Evolutionary conservation across 108 stramenopile genomes (phyloP), one percentile per base, ranked within the genome.

Genomic region (Seminavis robusta): DNA sequence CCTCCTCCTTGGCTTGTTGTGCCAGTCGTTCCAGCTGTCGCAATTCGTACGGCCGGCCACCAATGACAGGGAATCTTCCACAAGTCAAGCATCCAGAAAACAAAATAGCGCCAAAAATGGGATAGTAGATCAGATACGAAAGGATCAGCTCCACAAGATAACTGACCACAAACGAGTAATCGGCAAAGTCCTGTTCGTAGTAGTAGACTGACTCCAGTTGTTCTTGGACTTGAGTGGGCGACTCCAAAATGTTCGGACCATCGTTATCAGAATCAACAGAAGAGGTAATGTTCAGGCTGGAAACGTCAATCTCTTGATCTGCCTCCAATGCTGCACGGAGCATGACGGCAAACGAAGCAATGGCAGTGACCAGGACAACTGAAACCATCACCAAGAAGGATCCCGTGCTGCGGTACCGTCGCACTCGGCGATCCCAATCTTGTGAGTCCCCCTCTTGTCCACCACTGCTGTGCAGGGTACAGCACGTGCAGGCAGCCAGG

Each of bases 401-500:
- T n/a, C 23, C 57, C 27, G 25, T 31, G 41, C 54, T 76, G 56
- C 71, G 74, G 23, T 41, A 41, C 13, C 34, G 33, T 24, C 20
- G 19, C 51, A 52, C 25, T 25, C 25, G 51, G n/a, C n/a, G n/a
- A n/a, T n/a, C n/a, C n/a, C n/a, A n/a, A n/a, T n/a, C n/a, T n/a
- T n/a, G n/a, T n/a, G n/a, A n/a, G n/a, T n/a, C n/a, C n/a, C n/a
- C n/a, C n/a, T n/a, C n/a, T n/a, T n/a, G n/a, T 56, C 10, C 51
- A 17, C 19, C 19, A 10, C 21, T 38, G 2, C 54, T 39, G 11
- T 39, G 39, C 6, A 6, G 20, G 27, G 20, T 56, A 41, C 74
- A 81, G 55, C 86, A 90, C 6, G 71, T 63, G 62, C 88, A 93
- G n/a, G 86, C 83, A 9, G 84, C 60, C 43, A 93, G 39, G 20